These are phyloP conservation scores for Perkinsela sp. DNA, from an alignment of 208 protist species.

Conservation along the genomic window DNA sequence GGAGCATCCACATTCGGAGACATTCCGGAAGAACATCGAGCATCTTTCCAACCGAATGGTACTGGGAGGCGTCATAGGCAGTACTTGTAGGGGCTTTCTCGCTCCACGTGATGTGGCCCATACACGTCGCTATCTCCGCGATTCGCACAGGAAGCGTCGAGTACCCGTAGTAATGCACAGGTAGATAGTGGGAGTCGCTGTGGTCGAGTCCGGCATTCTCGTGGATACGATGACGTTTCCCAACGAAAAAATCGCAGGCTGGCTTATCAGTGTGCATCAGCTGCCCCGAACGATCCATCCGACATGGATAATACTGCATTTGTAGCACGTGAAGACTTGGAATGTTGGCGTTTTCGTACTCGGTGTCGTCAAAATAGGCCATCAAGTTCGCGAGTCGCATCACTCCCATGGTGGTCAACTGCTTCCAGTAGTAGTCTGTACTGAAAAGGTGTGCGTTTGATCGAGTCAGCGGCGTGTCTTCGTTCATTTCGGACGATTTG, in stretches of 20 bases:
- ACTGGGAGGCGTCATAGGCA: neutral
- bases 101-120: neutral
- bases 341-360: neutral
- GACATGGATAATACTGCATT: neutral
- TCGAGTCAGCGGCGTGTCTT: neutral
- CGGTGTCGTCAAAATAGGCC: neutral
- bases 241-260: neutral
- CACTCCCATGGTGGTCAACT: neutral
- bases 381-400: neutral
- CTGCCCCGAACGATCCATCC: neutral
- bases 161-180: neutral
- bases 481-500: neutral
- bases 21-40: neutral
- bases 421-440: neutral
- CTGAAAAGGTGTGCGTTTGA: neutral
- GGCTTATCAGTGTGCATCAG: neutral
- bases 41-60: neutral
- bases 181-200: neutral
- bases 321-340: neutral
- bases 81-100: neutral
- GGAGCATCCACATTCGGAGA: neutral
- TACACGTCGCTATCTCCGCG: neutral
- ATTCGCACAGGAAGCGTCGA: neutral
- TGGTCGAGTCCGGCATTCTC: neutral
- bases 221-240: neutral